These are phyloP conservation scores for Incumbomyces delicatus DNA, from an alignment of 2,329 filamentous ascomycete genomes.

Conservation along the genomic window DNA sequence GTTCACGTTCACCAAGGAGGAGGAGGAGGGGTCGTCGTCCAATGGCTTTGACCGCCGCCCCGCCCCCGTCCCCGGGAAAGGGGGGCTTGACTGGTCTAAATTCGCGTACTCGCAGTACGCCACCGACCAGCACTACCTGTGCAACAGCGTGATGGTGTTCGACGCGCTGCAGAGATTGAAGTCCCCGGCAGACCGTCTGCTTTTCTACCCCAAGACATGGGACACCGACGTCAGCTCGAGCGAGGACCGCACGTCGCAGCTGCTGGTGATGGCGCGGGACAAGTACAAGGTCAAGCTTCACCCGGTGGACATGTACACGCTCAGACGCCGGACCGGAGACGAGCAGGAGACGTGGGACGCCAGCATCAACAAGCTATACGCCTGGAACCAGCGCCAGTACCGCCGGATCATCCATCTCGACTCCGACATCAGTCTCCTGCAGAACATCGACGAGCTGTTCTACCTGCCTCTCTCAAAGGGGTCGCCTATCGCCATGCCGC, in stretches of 20 bases:
- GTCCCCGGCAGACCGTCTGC: conserved; percentile 30
- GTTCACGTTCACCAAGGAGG: not conserved
- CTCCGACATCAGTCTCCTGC: conserved; percentile 54
- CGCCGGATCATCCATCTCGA: conserved; percentile 49
- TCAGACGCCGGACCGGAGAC: conserved; percentile 21
- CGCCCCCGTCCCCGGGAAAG: not conserved
- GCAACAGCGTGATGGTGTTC: conserved; percentile 35
- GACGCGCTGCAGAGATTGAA: conserved; percentile 31
- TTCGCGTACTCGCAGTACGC: conserved; percentile 37
- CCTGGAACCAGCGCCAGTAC: conserved; percentile 59
- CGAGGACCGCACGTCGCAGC: conserved; percentile 27
- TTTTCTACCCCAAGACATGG: conserved; percentile 35
- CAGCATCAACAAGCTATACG: conserved; percentile 58
- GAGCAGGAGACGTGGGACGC: conserved; percentile 48
- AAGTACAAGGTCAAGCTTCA: conserved; percentile 42
- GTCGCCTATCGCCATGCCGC: conserved; percentile 55
- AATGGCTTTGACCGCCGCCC: too few species aligned
- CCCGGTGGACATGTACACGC: conserved; percentile 32
- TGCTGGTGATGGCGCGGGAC: conserved; percentile 40
- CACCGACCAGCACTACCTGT: conserved; percentile 32
- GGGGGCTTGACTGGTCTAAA: conserved; percentile 30
- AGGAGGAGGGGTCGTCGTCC: not conserved
- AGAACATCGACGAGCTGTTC: conserved; percentile 62
- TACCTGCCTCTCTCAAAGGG: conserved; percentile 42
- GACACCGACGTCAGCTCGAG: conserved; percentile 22